A percentile compares a stretch with the other conserved stretches of the same genome.
phyloP scores from a whole-genome alignment of 2,329 filamentous ascomycete species.

The Aspergillus fumigatus region DNA sequence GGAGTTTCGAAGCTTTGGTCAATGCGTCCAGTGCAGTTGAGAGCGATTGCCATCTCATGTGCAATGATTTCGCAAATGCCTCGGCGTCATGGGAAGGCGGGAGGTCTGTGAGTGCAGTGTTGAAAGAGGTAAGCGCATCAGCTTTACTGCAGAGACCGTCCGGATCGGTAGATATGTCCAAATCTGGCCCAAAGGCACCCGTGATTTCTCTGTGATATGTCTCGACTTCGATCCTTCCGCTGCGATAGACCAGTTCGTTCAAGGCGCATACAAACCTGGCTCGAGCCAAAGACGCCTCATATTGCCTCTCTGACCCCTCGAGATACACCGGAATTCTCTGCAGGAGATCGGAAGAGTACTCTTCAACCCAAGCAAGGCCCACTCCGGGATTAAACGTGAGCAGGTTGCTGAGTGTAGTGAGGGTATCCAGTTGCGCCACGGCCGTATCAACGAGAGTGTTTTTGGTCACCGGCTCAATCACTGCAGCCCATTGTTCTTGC shows the following conservation, averaged over 20 bases:
- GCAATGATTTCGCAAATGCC: slow-evolving; percentile 26
- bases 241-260: slow-evolving; percentile 54
- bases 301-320: slow-evolving; percentile 39
- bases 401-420: slow-evolving; percentile 49
- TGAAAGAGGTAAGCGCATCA: slow-evolving; percentile 53
- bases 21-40: slow-evolving; percentile 48
- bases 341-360: slow-evolving; percentile 51
- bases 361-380: slow-evolving; percentile 54
- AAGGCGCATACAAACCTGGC: slow-evolving; percentile 55
- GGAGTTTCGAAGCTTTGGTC: slow-evolving; percentile 49
- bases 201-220: slow-evolving; percentile 49
- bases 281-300: slow-evolving; percentile 51
- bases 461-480: slow-evolving; percentile 63
- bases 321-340: slow-evolving; percentile 53
- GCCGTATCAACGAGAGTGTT: slow-evolving; percentile 64
- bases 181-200: slow-evolving; percentile 36
- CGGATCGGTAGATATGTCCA: slow-evolving; percentile 42
- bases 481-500: slow-evolving; percentile 59
- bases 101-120: slow-evolving; percentile 42
- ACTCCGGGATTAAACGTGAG: slow-evolving; percentile 39
- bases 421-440: slow-evolving; percentile 57
- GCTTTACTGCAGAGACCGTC: slow-evolving; percentile 52
- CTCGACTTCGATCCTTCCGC: slow-evolving; percentile 44
- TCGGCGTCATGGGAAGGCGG: slow-evolving; percentile 25
- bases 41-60: slow-evolving; percentile 50